Base-by-base conservation (phyloP, 2,329 filamentous ascomycete genomes). In the Aspergillus fischeri region DNA sequence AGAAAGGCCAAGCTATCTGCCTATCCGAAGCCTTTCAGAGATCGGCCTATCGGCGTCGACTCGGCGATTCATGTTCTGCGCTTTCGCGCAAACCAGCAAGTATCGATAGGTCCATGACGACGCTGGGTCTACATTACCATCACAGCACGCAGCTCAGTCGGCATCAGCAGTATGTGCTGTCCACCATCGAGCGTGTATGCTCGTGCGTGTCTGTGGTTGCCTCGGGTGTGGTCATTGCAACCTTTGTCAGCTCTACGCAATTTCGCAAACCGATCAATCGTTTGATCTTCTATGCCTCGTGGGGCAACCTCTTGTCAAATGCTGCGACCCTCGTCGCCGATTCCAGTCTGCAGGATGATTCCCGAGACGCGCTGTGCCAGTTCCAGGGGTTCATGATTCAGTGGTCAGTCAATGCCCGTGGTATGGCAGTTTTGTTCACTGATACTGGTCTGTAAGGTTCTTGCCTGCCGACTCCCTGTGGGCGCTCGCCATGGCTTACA, bases 351-450 rank as follows among this genome's bases (percentile, higher is more conserved):
- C 58, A 63, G 0, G 65, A 74, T 10, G 70, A 77, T 1, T 57
- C 73, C n/a, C 80, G 79, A 0, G 78, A 80, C 6, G 78, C 82
- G 1, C 73, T 91, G 4, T 92, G 89, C 68, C 86, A 90, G 68
- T 81, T 89, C 25, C 90, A 94, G 68, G 88, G 78, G 1, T 87
- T 91, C 61, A 71, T 93, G 9, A 89, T 93, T 60, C 90, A 93
- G 69, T 89, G 89, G 89, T 91, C 74, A 65, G 85, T 70, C 14
- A 14, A 17, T 17, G 9, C 24, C 27, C 24, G 20, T 10, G 20
- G 24, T 20, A 35, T 45, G 38, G 6, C 21, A 20, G 17, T 11
- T 14, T 50, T 9, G 14, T 14, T 20, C n/a, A 56, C 50, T 58
- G 27, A 14, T 24, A 11, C 27, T 17, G 21, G 21, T 8, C 32